Base-by-base conservation (phyloP, 2,329 filamentous ascomycete genomes). In the Delphinella strobiligena region DNA sequence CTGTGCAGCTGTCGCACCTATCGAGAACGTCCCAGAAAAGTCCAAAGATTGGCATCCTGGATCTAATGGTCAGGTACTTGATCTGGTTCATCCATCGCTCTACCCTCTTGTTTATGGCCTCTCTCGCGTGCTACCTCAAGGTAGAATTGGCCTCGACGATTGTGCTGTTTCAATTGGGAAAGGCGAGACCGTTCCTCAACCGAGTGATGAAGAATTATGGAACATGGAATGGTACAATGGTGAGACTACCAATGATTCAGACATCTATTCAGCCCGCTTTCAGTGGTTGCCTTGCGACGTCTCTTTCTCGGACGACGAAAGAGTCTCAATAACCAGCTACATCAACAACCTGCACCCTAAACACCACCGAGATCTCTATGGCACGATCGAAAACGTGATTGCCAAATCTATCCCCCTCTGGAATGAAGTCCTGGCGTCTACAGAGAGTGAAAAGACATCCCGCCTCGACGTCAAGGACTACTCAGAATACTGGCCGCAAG, bases 51-150 rank as follows among this genome's bases (percentile, higher is more conserved):
- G 71, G 67, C 74, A 81, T 53, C 78, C 77, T 0, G 61, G 67
- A 2, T 75, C 71, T 1, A 60, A 74, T 22, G 54, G 61, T 1
- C 68, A 66, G 43, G 75, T 82, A 2, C 66, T 78, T 1, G 71
- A 82, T 50, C 58, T 82, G 1, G 66, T 82, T 4, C 69, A 82
- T 46, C 76, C 78, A 1, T 81, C 75, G 0, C 60, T 82, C 5
- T 82, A 68, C 46, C 75, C 78, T 0, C 54, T 82, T 0, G 52
- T 74, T 1, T 76, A 74, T 47, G 72, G 71, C 0, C 54, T 56
- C 11, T 66, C 64, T 2, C 60, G 61, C 3, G 60, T 64, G 3
- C 47, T 75, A 0, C 31, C 47, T 8, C 48, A 57, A 4, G 51
- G 49, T 3, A 46, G 41, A 2, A 53, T 61, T 2, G 43, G 51